phyloP scores from a whole-genome alignment of 331 rosid species.

The Pyrus hybrid region DNA sequence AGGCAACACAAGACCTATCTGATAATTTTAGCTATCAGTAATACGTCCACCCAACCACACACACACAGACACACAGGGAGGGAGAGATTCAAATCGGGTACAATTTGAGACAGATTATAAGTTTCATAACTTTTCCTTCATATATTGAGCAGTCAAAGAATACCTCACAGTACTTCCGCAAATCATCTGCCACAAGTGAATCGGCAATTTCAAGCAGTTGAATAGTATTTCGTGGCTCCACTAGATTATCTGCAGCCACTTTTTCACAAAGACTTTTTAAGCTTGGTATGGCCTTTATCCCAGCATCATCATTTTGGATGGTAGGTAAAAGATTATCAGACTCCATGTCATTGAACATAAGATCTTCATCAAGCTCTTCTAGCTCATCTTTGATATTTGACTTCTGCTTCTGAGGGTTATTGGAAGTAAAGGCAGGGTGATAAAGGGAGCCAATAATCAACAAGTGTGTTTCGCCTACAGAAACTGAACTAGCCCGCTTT shows the following conservation, averaged over 20 bases:
- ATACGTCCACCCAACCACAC: not conserved
- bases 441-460: constrained; percentile 70
- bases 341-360: constrained; percentile 51
- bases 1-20: not conserved
- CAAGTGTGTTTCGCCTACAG: constrained; percentile 94
- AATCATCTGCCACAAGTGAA: constrained; percentile 69
- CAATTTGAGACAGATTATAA: not conserved
- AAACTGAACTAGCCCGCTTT: constrained; percentile 79
- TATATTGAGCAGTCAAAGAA: not conserved
- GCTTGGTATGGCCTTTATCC: constrained; percentile 46
- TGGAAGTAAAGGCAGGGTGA: constrained; percentile 60
- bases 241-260: constrained; percentile 74
- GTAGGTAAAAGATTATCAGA: constrained; percentile 21
- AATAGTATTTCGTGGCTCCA: constrained; percentile 91
- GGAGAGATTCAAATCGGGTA: not conserved
- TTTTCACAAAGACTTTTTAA: constrained; percentile 85
- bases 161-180: constrained; percentile 90
- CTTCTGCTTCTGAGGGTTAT: constrained; percentile 31
- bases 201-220: constrained; percentile 88
- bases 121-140: not conserved
- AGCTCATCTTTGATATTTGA: constrained; percentile 31
- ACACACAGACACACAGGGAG: not conserved
- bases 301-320: constrained; percentile 29
- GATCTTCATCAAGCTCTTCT: constrained; percentile 60
- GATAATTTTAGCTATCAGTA: not conserved